Evolutionary conservation across 2,329 filamentous ascomycete species (phyloP), one percentile per base, ranked within the genome.

Genomic region (Penicillium sp.): DNA sequence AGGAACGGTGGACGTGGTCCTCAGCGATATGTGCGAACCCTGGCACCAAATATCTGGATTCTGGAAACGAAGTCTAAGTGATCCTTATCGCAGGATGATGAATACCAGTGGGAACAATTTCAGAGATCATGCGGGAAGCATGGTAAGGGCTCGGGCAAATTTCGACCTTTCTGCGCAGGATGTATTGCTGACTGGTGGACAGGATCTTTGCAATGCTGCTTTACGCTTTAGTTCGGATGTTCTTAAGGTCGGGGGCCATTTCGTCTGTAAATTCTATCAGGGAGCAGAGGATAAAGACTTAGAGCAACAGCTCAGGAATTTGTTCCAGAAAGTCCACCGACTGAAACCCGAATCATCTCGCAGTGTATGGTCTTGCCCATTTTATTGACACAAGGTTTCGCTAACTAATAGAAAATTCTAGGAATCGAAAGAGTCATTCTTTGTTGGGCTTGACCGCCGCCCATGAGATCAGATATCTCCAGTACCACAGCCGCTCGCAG

Each of bases 11-110:
- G 90, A 97, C 76, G 84, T 99, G 69, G 90, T 99, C 70, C 79
- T 99, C 70, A 96, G 90, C 85, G 94, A 99, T 83, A 99, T 99
- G 94, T 99, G 86, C 84, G 93, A 82, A 81, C 92, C 94, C 87
- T 96, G 91, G 91, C 81, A 85, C 66, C 88, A 89, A 78, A 88
- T 83, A 48, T 80, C 81, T 67, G 87, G 87, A 68, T 91, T 89
- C 78, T 87, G 84, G 78, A 87, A 88, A 79, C 90, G 85, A 78
- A 95, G 86, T 79, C 82, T 96, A 84, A 95, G 87, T 93, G 88
- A 94, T 84, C 90, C 91, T 60, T 94, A 95, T 85, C 73, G 77
- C 82, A 99, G 94, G 94, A 88, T 99, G 87, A 96, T 96, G 91
- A 99, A 99, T 75, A 96, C 93, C 65, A 96, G 89, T 76, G 94